phyloP scores from a whole-genome alignment of 257 asterid genomes.

The Gentiana straminea region DNA sequence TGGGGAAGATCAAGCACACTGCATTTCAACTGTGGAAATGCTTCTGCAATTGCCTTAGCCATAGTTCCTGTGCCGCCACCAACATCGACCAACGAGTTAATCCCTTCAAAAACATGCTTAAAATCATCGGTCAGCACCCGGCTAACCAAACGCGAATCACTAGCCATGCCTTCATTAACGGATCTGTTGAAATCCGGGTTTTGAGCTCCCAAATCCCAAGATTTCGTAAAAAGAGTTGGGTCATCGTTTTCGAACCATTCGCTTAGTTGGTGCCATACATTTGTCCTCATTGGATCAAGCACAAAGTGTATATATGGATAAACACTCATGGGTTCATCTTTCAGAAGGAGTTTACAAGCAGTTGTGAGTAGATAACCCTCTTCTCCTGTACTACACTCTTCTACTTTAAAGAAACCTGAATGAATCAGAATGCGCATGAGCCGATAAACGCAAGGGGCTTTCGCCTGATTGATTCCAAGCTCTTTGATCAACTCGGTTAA shows the following conservation, averaged over 20 bases:
- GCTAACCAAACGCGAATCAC: constrained; percentile 12
- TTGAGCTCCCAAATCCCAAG: constrained; percentile 15
- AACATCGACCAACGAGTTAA: constrained; percentile 8
- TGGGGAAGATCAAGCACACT: constrained; percentile 12
- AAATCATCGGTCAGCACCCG: constrained; percentile 4
- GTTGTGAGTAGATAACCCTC: constrained; percentile 4
- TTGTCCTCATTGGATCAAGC: neutral
- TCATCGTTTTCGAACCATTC: constrained; percentile 8
- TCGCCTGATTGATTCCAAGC: constrained; percentile 7
- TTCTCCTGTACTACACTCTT: neutral
- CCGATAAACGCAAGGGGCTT: constrained; percentile 6
- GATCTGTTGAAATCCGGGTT: constrained; percentile 8
- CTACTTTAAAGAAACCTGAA: constrained; percentile 9
- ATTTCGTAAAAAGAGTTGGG: constrained; percentile 2
- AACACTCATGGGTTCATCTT: neutral
- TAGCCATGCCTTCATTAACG: constrained; percentile 23
- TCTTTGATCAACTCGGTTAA: constrained; percentile 5
- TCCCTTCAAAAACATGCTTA: constrained; percentile 14
- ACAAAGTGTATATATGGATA: neutral
- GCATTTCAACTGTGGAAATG: constrained; percentile 4
- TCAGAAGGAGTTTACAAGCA: neutral
- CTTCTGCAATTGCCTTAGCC: neutral
- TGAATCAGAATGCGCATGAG: constrained; percentile 6
- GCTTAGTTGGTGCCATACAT: neutral
- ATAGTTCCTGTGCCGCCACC: neutral